These are phyloP conservation scores for Lepidopterella palustris DNA, from an alignment of 495 filamentous ascomycete species.

Conservation along the genomic window DNA sequence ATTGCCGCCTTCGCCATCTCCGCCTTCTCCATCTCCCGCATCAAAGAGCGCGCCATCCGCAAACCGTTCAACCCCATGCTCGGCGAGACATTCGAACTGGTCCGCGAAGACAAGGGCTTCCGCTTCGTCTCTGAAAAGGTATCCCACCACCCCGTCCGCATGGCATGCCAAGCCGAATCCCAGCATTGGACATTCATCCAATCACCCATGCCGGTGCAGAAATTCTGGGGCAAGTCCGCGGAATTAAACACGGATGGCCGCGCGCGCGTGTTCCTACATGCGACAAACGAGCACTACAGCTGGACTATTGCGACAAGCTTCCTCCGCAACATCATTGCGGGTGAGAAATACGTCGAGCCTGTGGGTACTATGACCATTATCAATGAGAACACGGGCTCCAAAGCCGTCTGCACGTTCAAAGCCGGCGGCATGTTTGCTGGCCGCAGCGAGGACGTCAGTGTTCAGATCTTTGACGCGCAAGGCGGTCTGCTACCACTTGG, in stretches of 20 bases:
- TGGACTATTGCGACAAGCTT: slow-evolving; percentile 83
- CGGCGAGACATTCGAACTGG: slow-evolving; percentile 89
- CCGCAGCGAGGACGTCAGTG: slow-evolving; percentile 79
- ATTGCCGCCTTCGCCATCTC: slow-evolving; percentile 89
- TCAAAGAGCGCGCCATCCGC: slow-evolving; percentile 84
- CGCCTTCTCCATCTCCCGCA: slow-evolving; percentile 66
- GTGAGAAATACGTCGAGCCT: slow-evolving; percentile 96
- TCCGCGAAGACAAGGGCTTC: slow-evolving; percentile 83
- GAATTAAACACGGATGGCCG: slow-evolving; percentile 90
- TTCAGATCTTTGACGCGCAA: slow-evolving; percentile 60
- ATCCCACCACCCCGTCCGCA: slow-evolving; percentile 79
- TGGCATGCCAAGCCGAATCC: slow-evolving; percentile 88
- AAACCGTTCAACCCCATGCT: slow-evolving; percentile 98
- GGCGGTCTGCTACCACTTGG: slow-evolving; percentile 56
- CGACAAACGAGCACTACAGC: slow-evolving; percentile 67
- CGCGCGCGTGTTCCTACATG: slow-evolving; percentile 64
- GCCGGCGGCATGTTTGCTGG: slow-evolving; percentile 94
- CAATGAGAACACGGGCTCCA: slow-evolving; percentile 74
- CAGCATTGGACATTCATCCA: slow-evolving; percentile 78
- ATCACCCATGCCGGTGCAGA: slow-evolving; percentile 80
- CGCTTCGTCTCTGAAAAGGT: slow-evolving; percentile 91
- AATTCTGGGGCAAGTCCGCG: slow-evolving; percentile 97
- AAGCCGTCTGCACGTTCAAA: slow-evolving; percentile 79
- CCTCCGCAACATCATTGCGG: slow-evolving; percentile 91
- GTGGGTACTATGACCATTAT: slow-evolving; percentile 76